Evolutionary conservation across 345 rosid species (phyloP).

Genomic region (Acer negundo): DNA sequence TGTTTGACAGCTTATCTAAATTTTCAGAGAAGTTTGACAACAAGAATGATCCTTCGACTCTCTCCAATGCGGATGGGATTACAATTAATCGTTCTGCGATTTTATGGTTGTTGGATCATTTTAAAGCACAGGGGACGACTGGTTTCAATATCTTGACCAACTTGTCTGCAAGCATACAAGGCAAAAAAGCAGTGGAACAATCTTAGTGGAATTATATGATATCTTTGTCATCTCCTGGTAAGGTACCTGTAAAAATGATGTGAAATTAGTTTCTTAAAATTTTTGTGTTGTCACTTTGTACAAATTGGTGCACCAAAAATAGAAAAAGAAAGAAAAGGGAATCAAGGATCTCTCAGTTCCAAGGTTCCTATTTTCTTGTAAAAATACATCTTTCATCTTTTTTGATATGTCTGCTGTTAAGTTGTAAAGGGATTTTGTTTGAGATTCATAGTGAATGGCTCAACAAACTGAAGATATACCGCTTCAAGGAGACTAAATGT

Average conservation of each 20-base stretch:
- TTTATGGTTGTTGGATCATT: conserved; percentile 45
- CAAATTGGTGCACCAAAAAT: neutral
- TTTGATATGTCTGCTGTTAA: neutral
- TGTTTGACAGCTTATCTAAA: conserved; percentile 46
- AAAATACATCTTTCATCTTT: neutral
- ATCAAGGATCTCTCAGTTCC: neutral
- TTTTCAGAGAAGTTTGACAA: conserved; percentile 38
- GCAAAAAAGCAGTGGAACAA: neutral
- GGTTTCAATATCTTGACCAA: conserved; percentile 28
- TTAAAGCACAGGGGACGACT: conserved; percentile 30
- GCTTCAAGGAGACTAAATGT: too few relatives aligned
- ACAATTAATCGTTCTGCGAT: conserved; percentile 38
- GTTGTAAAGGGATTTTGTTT: neutral
- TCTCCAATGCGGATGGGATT: conserved; percentile 27
- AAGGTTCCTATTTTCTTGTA: neutral
- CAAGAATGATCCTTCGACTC: conserved; percentile 16
- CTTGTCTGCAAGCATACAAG: conserved; percentile 12
- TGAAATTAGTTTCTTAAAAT: neutral
- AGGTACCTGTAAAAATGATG: neutral
- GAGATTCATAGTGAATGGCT: neutral
- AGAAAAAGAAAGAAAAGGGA: neutral
- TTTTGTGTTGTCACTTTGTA: neutral
- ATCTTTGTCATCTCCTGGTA: neutral
- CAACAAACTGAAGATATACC: too few relatives aligned
- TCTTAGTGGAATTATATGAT: neutral